These are phyloP conservation scores for Fusarium sp. DNA, from an alignment of 2,329 filamentous ascomycete genomes.

Conservation along the genomic window DNA sequence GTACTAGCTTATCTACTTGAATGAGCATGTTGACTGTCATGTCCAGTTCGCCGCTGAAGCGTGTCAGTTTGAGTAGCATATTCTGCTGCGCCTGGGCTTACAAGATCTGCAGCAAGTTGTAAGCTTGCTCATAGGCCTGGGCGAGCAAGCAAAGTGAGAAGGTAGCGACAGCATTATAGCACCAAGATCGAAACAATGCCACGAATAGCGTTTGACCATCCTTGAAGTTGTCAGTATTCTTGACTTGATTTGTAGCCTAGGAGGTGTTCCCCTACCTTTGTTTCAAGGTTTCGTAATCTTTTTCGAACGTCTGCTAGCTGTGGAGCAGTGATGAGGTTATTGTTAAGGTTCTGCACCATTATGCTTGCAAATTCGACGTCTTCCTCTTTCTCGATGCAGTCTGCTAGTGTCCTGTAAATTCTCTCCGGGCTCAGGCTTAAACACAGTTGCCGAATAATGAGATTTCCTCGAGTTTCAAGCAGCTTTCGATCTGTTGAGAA, in stretches of 20 bases:
- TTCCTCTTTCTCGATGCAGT: constrained; percentile 97
- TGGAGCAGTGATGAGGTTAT: constrained; percentile 97
- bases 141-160: constrained; percentile 95
- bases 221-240: constrained; percentile 51
- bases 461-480: constrained; percentile 89
- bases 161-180: constrained; percentile 96
- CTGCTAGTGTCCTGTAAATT: constrained; percentile 94
- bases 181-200: constrained; percentile 94
- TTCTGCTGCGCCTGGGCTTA: constrained; percentile 52
- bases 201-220: constrained; percentile 97
- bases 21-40: constrained; percentile 99
- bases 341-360: constrained; percentile 99
- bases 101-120: constrained; percentile 96
- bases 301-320: constrained; percentile 92
- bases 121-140: constrained; percentile 97
- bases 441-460: constrained; percentile 96
- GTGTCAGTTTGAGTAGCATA: background rate
- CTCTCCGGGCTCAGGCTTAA: constrained; percentile 91
- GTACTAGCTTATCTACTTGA: constrained; percentile 97
- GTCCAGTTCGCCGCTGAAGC: constrained; percentile 85
- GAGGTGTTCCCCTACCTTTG: constrained; percentile 63
- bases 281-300: constrained; percentile 88
- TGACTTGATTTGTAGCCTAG: background rate
- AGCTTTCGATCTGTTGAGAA: constrained; percentile 94
- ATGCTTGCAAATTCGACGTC: constrained; percentile 99